Evolutionary conservation across 2,329 filamentous ascomycete genomes (phyloP).

Genomic region (Podosphaera fusca): DNA sequence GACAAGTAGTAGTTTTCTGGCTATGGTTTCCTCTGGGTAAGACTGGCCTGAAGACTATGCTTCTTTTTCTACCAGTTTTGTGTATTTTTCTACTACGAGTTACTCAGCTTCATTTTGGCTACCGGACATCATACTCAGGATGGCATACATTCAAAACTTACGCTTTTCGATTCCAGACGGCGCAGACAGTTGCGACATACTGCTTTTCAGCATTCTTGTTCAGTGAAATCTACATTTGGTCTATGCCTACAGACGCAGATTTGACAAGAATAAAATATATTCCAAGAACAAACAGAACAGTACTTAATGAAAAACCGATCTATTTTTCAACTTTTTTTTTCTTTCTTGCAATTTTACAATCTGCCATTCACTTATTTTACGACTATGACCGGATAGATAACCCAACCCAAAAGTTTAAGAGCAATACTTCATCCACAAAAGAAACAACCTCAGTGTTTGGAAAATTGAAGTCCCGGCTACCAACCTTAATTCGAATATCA

Average conservation of each 20-base stretch:
- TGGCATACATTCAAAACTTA: slow-evolving; percentile 38
- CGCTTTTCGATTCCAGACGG: slow-evolving; percentile 29
- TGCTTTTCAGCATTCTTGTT: slow-evolving; percentile 56
- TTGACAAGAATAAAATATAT: slow-evolving; percentile 52
- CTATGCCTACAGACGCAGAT: slow-evolving; percentile 32
- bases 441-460: slow-evolving; percentile 17
- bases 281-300: slow-evolving; percentile 45
- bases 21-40: slow-evolving; percentile 63
- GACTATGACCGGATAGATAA: slow-evolving; percentile 41
- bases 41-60: slow-evolving; percentile 47
- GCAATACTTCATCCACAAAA: slow-evolving; percentile 15
- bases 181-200: slow-evolving; percentile 57
- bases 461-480: slow-evolving; percentile 18
- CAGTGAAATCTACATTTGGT: slow-evolving; percentile 60
- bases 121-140: slow-evolving; percentile 45
- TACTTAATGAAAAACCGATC: slow-evolving; percentile 68
- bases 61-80: slow-evolving; percentile 56
- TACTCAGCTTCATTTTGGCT: slow-evolving; percentile 54
- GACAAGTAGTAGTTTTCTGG: slow-evolving; percentile 42
- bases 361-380: slow-evolving; percentile 40
- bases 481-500: slow-evolving; percentile 15
- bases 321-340: slow-evolving; percentile 53
- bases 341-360: slow-evolving; percentile 46
- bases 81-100: slow-evolving; percentile 69
- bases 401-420: slow-evolving; percentile 19